phyloP scores from a whole-genome alignment of 208 protist genomes.

The Leishmania martiniquensis region DNA sequence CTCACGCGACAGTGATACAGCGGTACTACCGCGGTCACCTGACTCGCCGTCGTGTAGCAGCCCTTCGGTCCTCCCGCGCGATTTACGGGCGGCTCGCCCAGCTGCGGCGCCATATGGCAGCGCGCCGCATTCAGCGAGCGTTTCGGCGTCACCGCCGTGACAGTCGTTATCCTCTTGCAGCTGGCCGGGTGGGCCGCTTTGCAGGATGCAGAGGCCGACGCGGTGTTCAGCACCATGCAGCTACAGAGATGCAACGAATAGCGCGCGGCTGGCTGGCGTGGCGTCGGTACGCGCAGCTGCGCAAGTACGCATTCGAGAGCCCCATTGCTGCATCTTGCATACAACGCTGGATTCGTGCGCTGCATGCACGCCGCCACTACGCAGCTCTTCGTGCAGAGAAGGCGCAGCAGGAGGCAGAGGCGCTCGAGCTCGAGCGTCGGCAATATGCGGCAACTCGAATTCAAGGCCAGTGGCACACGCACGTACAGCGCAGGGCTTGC shows the following conservation, averaged over 20 bases:
- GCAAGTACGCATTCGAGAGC: conserved; percentile 36
- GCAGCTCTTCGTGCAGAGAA: conserved; percentile 26
- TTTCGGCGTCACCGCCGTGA: conserved; percentile 41
- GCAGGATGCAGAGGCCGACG: conserved; percentile 11
- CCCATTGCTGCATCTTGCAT: conserved; percentile 36
- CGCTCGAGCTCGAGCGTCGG: conserved; percentile 19
- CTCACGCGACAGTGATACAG: conserved; percentile 63
- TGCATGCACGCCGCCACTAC: conserved; percentile 33
- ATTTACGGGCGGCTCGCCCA: conserved; percentile 33
- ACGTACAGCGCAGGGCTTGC: conserved; percentile 21
- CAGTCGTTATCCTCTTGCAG: conserved; percentile 19
- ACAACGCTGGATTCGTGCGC: conserved; percentile 62
- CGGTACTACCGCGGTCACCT: conserved; percentile 62
- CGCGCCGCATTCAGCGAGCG: conserved; percentile 60
- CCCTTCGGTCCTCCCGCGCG: conserved; percentile 29
- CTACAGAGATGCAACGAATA: conserved; percentile 62
- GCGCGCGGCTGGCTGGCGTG: conserved; percentile 74
- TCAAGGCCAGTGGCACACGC: conserved; percentile 29
- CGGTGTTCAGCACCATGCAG: conserved; percentile 45
- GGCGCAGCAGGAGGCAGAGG: conserved; percentile 19
- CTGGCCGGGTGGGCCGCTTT: conserved; percentile 8
- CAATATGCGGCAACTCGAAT: conserved; percentile 34
- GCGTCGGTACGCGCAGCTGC: conserved; percentile 29
- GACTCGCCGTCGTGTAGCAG: conserved; percentile 33
- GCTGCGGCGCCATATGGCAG: conserved; percentile 49